These are phyloP conservation scores for Apophysomyces sp. DNA, from an alignment of 371 early-diverging fungal species.

Conservation along the genomic window DNA sequence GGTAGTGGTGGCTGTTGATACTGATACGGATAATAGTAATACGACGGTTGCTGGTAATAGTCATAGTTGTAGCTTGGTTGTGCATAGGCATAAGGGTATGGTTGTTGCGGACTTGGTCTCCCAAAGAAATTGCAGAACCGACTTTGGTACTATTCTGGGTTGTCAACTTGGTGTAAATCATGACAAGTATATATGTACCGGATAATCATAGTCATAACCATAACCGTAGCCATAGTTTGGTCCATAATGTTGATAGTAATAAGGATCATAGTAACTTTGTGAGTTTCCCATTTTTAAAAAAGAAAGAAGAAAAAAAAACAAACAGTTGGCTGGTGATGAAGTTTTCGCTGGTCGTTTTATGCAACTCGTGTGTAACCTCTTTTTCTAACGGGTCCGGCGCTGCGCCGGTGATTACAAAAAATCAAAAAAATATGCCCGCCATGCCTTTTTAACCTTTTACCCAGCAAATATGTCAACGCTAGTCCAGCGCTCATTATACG, in stretches of 20 bases:
- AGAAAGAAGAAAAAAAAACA: slow-evolving; percentile 1
- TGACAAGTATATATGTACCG: not conserved
- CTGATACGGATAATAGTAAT: not conserved
- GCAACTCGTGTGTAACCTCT: not conserved
- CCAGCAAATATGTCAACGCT: not conserved
- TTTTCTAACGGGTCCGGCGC: not conserved
- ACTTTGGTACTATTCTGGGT: not conserved
- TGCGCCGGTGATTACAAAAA: not conserved
- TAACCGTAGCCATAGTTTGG: not conserved
- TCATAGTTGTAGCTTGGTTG: not conserved
- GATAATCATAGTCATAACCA: not conserved
- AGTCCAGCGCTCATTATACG: slow-evolving; percentile 1
- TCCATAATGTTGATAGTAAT: not conserved
- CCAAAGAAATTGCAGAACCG: not conserved
- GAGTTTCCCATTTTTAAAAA: slow-evolving; percentile 5
- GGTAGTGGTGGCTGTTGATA: not conserved
- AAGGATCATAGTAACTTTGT: slow-evolving; percentile 5
- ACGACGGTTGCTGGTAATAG: too few species aligned
- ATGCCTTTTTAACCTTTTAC: not conserved
- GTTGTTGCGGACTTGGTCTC: not conserved
- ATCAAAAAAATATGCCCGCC: not conserved
- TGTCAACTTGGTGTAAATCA: not conserved
- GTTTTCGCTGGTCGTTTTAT: not conserved
- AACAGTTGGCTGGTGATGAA: not conserved
- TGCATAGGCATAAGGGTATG: not conserved